phyloP scores from a whole-genome alignment of 1,284 basidiomycete genomes.

The Cutaneotrichosporon dermatis region DNA sequence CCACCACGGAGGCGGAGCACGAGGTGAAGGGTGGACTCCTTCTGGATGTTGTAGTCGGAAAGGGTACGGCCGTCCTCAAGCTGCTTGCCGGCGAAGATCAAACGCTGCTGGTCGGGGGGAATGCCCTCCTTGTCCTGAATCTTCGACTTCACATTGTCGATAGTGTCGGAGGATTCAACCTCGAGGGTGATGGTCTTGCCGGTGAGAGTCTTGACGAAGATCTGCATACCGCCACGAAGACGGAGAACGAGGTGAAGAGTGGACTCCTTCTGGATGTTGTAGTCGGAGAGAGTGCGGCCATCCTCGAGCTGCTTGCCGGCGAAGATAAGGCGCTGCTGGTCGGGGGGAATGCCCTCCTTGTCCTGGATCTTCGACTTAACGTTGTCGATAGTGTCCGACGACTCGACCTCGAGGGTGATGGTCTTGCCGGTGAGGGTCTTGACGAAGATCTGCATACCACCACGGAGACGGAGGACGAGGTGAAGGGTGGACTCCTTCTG shows the following conservation, averaged over 20 bases:
- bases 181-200: slow-evolving; percentile 98
- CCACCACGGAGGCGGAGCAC: slow-evolving; percentile 81
- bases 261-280: slow-evolving; percentile 94
- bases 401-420: slow-evolving; percentile 87
- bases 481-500: slow-evolving; percentile 99
- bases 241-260: slow-evolving; percentile 94
- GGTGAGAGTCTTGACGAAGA: slow-evolving; percentile 94
- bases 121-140: slow-evolving; percentile 95
- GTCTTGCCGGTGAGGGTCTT: slow-evolving; percentile 87
- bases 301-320: slow-evolving; percentile 98
- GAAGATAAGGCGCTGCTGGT: slow-evolving; percentile 97
- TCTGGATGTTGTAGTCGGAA: slow-evolving; percentile 89
- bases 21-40: slow-evolving; percentile 91
- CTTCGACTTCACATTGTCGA: slow-evolving; percentile 96
- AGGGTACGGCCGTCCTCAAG: slow-evolving; percentile 89
- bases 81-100: slow-evolving; percentile 98
- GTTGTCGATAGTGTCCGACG: slow-evolving; percentile 92
- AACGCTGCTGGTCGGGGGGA: slow-evolving; percentile 79
- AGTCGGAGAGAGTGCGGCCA: slow-evolving; percentile 81
- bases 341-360: slow-evolving; percentile 77
- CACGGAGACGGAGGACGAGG: slow-evolving; percentile 93
- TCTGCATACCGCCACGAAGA: slow-evolving; percentile 68
- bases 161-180: slow-evolving; percentile 85
- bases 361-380: slow-evolving; percentile 95
- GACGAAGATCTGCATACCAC: slow-evolving; percentile 62